These are phyloP conservation scores for Salix dunnii DNA, from an alignment of 345 rosid species.

Conservation along the genomic window DNA sequence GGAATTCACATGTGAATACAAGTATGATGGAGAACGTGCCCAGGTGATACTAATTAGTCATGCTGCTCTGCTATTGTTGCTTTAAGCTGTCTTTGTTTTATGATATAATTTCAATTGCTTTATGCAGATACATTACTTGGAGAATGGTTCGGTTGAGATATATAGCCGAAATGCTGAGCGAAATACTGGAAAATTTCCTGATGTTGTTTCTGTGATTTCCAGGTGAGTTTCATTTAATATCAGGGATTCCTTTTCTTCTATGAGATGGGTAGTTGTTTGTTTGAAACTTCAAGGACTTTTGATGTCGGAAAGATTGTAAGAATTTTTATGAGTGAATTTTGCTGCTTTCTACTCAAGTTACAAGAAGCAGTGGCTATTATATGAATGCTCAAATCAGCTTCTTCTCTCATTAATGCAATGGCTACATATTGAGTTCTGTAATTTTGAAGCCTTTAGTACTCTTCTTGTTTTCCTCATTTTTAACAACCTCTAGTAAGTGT, in stretches of 20 bases:
- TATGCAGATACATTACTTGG: conserved; percentile 78
- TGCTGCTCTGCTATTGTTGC: conserved; percentile 6
- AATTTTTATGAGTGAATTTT: not conserved
- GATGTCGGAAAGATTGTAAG: not conserved
- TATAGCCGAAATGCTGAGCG: conserved; percentile 93
- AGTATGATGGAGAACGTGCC: conserved; percentile 97
- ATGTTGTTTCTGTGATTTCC: conserved; percentile 67
- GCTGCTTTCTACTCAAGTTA: not conserved
- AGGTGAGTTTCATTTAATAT: conserved; percentile 42
- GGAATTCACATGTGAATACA: conserved; percentile 81
- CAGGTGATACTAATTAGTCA: conserved; percentile 50
- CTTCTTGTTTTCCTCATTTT: not conserved
- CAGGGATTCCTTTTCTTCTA: not conserved
- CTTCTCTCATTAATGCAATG: not conserved
- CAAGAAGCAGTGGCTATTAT: not conserved
- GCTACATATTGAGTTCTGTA: not conserved
- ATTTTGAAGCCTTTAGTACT: not conserved
- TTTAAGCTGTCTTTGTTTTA: not conserved
- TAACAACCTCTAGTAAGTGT: not conserved
- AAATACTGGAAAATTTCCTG: conserved; percentile 88
- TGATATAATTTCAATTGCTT: not conserved
- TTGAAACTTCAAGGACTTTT: not conserved
- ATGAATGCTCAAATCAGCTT: not conserved
- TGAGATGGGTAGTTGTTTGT: not conserved
- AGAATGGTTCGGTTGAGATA: conserved; percentile 83